Evolutionary conservation across 805 yeast species (phyloP).

Genomic region (Huiozyma naganishii): DNA sequence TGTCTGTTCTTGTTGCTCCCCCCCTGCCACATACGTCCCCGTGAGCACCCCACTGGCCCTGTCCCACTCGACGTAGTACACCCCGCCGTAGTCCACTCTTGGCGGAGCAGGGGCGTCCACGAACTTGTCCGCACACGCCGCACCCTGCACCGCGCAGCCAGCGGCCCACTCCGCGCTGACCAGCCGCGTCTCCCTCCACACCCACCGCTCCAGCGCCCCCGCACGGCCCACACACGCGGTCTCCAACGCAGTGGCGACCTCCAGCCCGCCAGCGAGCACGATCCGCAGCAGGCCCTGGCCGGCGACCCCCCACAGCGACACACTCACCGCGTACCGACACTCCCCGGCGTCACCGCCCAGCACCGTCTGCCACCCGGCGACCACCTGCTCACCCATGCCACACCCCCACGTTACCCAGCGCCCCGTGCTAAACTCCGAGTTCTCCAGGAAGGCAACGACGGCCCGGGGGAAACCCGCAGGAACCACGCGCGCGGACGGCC

Average conservation of each 20-base stretch:
- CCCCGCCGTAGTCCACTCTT: not conserved
- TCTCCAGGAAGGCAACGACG: too few species aligned
- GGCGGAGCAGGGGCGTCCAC: not conserved
- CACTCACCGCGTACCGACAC: not conserved
- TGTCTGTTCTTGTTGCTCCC: constrained; percentile 2
- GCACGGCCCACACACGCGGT: not conserved
- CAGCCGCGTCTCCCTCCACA: too few species aligned
- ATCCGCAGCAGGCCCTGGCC: too few species aligned
- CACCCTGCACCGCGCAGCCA: not conserved
- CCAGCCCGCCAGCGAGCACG: not conserved
- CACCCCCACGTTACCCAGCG: too few species aligned
- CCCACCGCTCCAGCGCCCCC: too few species aligned
- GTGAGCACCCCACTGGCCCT: not conserved
- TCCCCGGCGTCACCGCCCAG: not conserved
- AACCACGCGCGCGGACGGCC: too few species aligned
- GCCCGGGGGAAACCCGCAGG: too few species aligned
- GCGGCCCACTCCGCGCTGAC: not conserved
- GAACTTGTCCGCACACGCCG: not conserved
- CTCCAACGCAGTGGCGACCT: not conserved
- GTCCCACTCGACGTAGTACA: not conserved
- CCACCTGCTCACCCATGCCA: not conserved
- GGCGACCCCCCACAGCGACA: too few species aligned
- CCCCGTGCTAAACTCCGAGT: too few species aligned
- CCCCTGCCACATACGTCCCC: not conserved
- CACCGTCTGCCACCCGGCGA: not conserved